phyloP scores from a whole-genome alignment of 2,329 filamentous ascomycete species.

The Fusarium albosuccineum region DNA sequence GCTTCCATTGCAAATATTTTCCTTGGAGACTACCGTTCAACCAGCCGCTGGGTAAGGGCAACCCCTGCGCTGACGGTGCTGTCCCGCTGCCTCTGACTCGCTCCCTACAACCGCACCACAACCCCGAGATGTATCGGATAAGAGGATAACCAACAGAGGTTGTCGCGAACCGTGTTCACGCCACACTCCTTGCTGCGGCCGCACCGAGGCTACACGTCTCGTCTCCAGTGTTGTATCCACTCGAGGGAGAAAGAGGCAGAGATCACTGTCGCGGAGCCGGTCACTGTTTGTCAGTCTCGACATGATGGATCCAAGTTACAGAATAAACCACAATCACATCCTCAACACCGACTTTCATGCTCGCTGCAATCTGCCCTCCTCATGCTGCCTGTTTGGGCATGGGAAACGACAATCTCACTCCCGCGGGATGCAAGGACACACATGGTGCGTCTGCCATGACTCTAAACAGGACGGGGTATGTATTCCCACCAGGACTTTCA shows the following conservation, averaged over 20 bases:
- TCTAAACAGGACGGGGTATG: slow-evolving; percentile 28
- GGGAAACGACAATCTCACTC: not conserved
- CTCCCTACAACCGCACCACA: slow-evolving; percentile 22
- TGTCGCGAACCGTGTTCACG: not conserved
- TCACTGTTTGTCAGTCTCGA: slow-evolving; percentile 36
- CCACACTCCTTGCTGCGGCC: not conserved
- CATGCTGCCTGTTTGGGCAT: not conserved
- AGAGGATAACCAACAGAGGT: slow-evolving; percentile 2
- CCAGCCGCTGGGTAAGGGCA: slow-evolving; percentile 26
- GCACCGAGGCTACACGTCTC: slow-evolving; percentile 1
- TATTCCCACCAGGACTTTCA: slow-evolving; percentile 1
- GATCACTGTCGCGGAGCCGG: slow-evolving; percentile 16
- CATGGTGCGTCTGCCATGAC: slow-evolving; percentile 33
- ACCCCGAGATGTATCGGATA: slow-evolving; percentile 3
- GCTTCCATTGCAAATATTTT: slow-evolving; percentile 20
- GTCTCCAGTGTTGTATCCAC: slow-evolving; percentile 22
- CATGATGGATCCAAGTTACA: slow-evolving; percentile 33
- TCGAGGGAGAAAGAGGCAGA: not conserved
- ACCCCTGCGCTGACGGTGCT: not conserved
- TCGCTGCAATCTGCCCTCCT: not conserved
- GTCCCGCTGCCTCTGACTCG: slow-evolving; percentile 11
- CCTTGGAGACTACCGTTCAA: slow-evolving; percentile 25
- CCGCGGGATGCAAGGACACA: slow-evolving; percentile 10
- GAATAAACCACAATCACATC: slow-evolving; percentile 11
- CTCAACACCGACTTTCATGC: not conserved